Percentiles rank a stretch among this genome's conserved stretches.
These are phyloP conservation scores for Apiotrichum domesticum DNA, from an alignment of 1,284 basidiomycete species.

Conservation along the genomic window DNA sequence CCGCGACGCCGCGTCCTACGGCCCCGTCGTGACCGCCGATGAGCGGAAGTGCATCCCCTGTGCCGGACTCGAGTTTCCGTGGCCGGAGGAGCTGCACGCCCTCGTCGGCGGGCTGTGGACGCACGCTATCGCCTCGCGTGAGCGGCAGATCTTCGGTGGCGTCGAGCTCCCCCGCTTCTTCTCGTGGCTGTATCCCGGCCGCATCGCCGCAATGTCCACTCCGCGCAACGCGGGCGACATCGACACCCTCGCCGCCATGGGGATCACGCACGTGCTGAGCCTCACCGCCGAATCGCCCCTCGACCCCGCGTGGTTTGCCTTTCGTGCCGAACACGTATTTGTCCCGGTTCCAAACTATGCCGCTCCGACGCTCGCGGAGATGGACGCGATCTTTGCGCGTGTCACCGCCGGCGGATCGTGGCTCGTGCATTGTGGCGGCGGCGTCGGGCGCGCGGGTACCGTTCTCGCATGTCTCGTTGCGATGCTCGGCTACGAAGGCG, in stretches of 20 bases:
- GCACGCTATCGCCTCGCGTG: slow-evolving; percentile 10
- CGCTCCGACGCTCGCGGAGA: slow-evolving; percentile 57
- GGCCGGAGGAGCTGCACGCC: slow-evolving; percentile 47
- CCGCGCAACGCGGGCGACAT: slow-evolving; percentile 55
- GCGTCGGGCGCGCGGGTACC: slow-evolving; percentile 59
- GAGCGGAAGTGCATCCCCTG: slow-evolving; percentile 38
- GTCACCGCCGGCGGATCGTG: slow-evolving; percentile 50
- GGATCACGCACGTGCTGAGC: slow-evolving; percentile 56
- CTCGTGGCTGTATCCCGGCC: slow-evolving; percentile 57
- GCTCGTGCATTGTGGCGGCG: slow-evolving; percentile 59
- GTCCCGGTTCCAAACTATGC: slow-evolving; percentile 55
- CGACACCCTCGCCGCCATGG: slow-evolving; percentile 49
- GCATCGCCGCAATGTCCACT: slow-evolving; percentile 58
- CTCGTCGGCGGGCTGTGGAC: slow-evolving; percentile 17
- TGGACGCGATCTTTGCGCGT: slow-evolving; percentile 54
- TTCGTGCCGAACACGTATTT: slow-evolving; percentile 54
- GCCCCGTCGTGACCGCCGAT: slow-evolving; percentile 49
- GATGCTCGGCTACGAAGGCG: slow-evolving; percentile 50
- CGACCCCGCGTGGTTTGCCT: slow-evolving; percentile 50
- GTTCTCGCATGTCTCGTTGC: slow-evolving; percentile 58
- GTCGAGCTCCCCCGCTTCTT: slow-evolving; percentile 56
- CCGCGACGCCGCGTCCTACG: slow-evolving; percentile 42
- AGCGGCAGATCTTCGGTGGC: slow-evolving; percentile 35
- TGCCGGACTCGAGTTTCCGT: slow-evolving; percentile 45
- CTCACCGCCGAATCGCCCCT: slow-evolving; percentile 58